phyloP scores from a whole-genome alignment of 345 rosid species.

The Eucalyptus urophylla region DNA sequence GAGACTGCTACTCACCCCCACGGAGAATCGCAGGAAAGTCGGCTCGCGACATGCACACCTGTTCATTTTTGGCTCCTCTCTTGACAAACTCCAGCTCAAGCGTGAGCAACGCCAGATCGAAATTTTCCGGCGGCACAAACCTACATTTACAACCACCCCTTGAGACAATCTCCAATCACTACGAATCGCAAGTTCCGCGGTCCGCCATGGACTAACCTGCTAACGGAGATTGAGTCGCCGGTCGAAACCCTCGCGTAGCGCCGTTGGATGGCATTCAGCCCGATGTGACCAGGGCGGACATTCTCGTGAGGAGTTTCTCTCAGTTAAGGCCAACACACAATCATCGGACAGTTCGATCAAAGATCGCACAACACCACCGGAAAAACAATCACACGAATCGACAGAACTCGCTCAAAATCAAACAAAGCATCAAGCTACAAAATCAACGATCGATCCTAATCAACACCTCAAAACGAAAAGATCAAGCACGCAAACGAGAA shows the following conservation, averaged over 20 bases:
- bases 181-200: not conserved
- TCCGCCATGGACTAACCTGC: slow-evolving; percentile 26
- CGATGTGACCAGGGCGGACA: slow-evolving; percentile 50
- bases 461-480: not conserved
- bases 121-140: slow-evolving; percentile 72
- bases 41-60: slow-evolving; percentile 16
- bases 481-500: not conserved
- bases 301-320: slow-evolving; percentile 58
- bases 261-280: slow-evolving; percentile 79
- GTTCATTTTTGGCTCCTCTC: slow-evolving; percentile 82
- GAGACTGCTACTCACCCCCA: not conserved
- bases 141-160: slow-evolving; percentile 9
- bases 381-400: not conserved
- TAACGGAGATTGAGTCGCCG: slow-evolving; percentile 53
- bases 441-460: not conserved
- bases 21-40: not conserved
- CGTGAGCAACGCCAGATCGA: slow-evolving; percentile 62
- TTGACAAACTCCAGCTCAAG: slow-evolving; percentile 90
- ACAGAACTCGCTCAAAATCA: not conserved
- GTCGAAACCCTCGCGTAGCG: slow-evolving; percentile 78
- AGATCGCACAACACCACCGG: not conserved
- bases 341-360: not conserved
- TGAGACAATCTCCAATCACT: not conserved
- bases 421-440: not conserved
- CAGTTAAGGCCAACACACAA: slow-evolving; percentile 33